A percentile compares a stretch with the other conserved stretches of the same genome.
Conservation (phyloP, 495 filamentous ascomycete species). For the Penicillium macrosclerotiorum region DNA sequence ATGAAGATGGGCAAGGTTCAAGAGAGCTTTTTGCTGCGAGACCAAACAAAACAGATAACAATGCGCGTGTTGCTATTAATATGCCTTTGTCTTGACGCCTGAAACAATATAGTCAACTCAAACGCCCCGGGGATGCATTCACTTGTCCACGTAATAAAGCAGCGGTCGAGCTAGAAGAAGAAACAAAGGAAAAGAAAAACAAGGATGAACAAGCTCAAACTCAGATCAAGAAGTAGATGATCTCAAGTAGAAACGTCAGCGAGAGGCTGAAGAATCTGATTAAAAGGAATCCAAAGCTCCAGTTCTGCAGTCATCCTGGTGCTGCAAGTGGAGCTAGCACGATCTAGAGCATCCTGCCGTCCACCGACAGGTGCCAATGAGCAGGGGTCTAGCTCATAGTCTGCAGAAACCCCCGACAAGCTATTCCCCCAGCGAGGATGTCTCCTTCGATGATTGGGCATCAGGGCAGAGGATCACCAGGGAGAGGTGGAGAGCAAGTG, state of each 20-base stretch:
- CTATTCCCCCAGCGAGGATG: constrained; percentile 1
- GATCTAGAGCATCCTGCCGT: constrained; percentile 1
- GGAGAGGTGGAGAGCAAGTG: constrained; percentile 3
- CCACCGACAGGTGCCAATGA: constrained; percentile 1
- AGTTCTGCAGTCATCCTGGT: neutral
- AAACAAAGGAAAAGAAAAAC: constrained; percentile 1
- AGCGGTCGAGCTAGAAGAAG: constrained; percentile 2
- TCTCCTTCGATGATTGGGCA: constrained; percentile 11
- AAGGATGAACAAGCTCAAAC: constrained; percentile 4
- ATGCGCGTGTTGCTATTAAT: constrained; percentile 19
- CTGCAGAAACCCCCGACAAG: constrained; percentile 21
- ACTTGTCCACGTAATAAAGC: constrained; percentile 5
- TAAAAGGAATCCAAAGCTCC: too few species aligned
- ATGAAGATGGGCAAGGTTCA: neutral
- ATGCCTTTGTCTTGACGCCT: too few species aligned
- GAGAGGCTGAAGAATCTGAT: too few species aligned
- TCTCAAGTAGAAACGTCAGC: constrained; percentile 2
- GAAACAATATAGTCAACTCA: constrained; percentile 24
- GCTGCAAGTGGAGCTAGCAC: constrained; percentile 5
- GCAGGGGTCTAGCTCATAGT: neutral
- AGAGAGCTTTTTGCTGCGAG: neutral
- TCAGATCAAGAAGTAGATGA: constrained; percentile 1
- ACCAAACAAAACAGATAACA: constrained; percentile 5
- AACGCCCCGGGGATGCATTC: constrained; percentile 14
- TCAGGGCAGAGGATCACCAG: constrained; percentile 12